Conservation (phyloP, 192 early-diverging fungal genomes). For the Lunasporangiospora selenospora region DNA sequence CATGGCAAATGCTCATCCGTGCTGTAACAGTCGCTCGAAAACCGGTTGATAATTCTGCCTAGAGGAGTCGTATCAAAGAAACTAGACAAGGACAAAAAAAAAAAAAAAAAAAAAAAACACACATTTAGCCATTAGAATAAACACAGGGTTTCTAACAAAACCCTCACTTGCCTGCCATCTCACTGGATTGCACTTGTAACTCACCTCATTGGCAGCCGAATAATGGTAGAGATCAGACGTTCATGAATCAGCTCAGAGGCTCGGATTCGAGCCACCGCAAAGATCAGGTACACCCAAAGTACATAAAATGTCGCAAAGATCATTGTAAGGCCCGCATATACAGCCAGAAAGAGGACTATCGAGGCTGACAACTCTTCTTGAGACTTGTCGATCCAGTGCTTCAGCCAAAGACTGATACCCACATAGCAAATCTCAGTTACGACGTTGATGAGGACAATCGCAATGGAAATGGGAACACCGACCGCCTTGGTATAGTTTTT, state of each 20-base stretch:
- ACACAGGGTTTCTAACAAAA: too few species aligned
- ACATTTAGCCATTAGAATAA: too few species aligned
- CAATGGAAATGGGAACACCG: neutral
- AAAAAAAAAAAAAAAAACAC: too few species aligned
- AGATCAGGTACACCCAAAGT: conserved; percentile 9
- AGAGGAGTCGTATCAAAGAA: conserved; percentile 42
- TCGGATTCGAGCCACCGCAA: conserved; percentile 24
- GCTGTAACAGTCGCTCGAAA: conserved; percentile 24
- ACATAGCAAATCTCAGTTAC: conserved; percentile 4
- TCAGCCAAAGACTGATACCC: conserved; percentile 23
- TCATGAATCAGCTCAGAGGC: conserved; percentile 34
- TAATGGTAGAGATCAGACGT: conserved; percentile 33
- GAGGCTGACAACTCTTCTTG: conserved; percentile 23
- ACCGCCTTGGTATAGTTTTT: conserved; percentile 26
- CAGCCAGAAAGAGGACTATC: conserved; percentile 19
- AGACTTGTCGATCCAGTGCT: conserved; percentile 32
- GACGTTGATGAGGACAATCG: neutral
- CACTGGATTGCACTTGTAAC: too few species aligned
- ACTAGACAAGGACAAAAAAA: neutral
- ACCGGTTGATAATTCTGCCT: conserved; percentile 24
- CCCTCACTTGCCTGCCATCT: too few species aligned
- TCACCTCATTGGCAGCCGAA: conserved; percentile 64
- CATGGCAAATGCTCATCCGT: conserved; percentile 51
- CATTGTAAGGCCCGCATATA: conserved; percentile 5
- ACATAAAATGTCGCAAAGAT: conserved; percentile 13